A percentile compares a stretch with the other conserved stretches of the same genome.
Evolutionary conservation across 2,329 filamentous ascomycete genomes (phyloP).

Genomic region (Pyrenophora seminiperda): DNA sequence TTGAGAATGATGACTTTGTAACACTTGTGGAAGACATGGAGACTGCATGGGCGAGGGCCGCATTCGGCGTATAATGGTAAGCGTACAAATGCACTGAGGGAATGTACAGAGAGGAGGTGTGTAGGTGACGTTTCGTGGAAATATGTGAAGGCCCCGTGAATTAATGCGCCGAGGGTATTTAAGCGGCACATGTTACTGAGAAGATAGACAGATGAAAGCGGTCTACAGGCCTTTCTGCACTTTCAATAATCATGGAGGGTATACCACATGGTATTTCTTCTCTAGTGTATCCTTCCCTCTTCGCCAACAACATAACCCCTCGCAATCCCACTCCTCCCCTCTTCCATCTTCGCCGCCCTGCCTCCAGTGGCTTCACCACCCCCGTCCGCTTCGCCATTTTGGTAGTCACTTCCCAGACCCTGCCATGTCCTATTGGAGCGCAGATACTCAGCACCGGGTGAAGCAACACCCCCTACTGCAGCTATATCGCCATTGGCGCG

Average conservation of each 20-base stretch:
- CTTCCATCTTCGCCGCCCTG: conserved; percentile 71
- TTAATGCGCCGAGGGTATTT: no score
- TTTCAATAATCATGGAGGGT: background rate
- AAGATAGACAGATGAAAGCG: no score
- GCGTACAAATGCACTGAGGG: background rate
- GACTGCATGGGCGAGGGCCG: conserved; percentile 51
- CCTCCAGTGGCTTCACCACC: conserved; percentile 42
- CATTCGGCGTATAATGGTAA: conserved; percentile 23
- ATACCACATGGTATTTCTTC: background rate
- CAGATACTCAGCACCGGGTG: conserved; percentile 87
- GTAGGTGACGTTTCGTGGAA: background rate
- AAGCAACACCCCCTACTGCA: conserved; percentile 82
- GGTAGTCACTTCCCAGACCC: conserved; percentile 86
- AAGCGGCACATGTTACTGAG: no score
- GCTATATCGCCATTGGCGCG: conserved; percentile 73
- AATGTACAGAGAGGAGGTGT: conserved; percentile 1
- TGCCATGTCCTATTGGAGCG: conserved; percentile 85
- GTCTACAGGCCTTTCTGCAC: background rate
- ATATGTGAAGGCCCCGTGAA: background rate
- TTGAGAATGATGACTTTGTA: conserved; percentile 57
- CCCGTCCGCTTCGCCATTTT: conserved; percentile 62
- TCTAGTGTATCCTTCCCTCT: conserved; percentile 32
- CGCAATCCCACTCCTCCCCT: conserved; percentile 86
- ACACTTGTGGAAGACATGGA: conserved; percentile 58
- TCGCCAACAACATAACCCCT: conserved; percentile 83